A percentile compares a stretch with the other conserved stretches of the same genome.
Evolutionary conservation across 1,284 basidiomycete genomes (phyloP).

Genomic region (Cutaneotrichosporon arboriforme): DNA sequence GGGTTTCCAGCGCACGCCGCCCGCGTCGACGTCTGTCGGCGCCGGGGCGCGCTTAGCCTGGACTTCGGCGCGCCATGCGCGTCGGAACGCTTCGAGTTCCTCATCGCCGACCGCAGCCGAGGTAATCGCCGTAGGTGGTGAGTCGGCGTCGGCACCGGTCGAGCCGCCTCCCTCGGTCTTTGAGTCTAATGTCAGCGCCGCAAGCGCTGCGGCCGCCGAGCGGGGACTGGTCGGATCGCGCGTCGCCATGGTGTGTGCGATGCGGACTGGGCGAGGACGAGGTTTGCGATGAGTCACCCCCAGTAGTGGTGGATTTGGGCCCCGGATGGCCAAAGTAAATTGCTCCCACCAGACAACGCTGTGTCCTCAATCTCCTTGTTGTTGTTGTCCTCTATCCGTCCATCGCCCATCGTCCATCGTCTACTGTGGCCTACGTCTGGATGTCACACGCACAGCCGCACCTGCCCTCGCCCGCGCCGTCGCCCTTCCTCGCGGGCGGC

Average conservation of each 20-base stretch:
- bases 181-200: constrained; percentile 1
- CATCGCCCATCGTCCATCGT: constrained; percentile 2
- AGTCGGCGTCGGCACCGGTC: too few relatives aligned
- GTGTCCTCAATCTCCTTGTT: background rate
- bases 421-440: background rate
- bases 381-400: constrained; percentile 7
- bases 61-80: constrained; percentile 68
- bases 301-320: background rate
- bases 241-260: background rate
- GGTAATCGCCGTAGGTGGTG: background rate
- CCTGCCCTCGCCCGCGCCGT: constrained; percentile 35
- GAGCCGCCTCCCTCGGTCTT: too few relatives aligned
- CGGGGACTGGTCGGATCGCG: background rate
- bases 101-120: constrained; percentile 34
- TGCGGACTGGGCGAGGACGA: background rate
- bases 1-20: constrained; percentile 13
- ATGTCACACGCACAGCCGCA: background rate
- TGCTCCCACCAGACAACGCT: background rate
- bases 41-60: constrained; percentile 8
- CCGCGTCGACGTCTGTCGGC: constrained; percentile 6
- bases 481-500: constrained; percentile 18
- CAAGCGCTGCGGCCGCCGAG: background rate
- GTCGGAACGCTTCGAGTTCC: constrained; percentile 64
- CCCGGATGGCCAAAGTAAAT: too few relatives aligned
- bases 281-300: background rate